A percentile compares a stretch with the other conserved stretches of the same genome.
These are phyloP conservation scores for Jackrogersella multiformis DNA, from an alignment of 495 filamentous ascomycete species.

Conservation along the genomic window DNA sequence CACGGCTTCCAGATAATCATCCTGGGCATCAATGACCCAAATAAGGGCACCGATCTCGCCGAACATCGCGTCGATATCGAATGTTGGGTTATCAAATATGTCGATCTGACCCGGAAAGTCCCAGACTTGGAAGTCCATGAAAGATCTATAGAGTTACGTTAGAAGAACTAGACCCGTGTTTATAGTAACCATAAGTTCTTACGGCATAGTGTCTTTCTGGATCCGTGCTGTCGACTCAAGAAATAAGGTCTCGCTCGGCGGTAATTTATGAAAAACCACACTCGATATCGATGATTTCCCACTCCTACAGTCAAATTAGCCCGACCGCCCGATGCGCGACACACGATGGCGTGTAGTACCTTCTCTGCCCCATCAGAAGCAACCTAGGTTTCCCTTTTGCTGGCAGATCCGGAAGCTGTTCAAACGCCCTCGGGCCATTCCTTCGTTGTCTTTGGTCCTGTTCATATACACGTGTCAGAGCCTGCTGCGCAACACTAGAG, in stretches of 20 bases:
- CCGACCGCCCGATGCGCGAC: neutral
- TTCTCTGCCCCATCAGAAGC: conserved; percentile 92
- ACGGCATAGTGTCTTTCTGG: conserved; percentile 93
- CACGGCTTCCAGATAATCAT: conserved; percentile 93
- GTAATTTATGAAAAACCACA: conserved; percentile 97
- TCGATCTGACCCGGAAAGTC: conserved; percentile 95
- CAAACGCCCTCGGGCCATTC: conserved; percentile 51
- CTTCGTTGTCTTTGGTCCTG: conserved; percentile 62
- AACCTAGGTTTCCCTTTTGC: conserved; percentile 80
- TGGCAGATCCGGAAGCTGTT: conserved; percentile 51
- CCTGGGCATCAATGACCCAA: conserved; percentile 98
- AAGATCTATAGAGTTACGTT: conserved; percentile 68
- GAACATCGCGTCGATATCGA: conserved; percentile 93
- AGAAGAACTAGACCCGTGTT: neutral
- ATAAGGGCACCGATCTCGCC: conserved; percentile 91
- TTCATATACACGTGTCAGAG: conserved; percentile 64
- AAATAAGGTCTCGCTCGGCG: conserved; percentile 92
- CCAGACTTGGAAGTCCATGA: conserved; percentile 99
- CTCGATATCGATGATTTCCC: conserved; percentile 98
- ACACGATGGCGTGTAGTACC: conserved; percentile 68
- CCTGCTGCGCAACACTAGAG: conserved; percentile 61
- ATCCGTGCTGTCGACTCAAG: conserved; percentile 92
- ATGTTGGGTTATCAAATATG: conserved; percentile 78
- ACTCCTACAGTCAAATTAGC: conserved; percentile 67
- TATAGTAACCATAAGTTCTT: conserved; percentile 23